Evolutionary conservation across 768 basidiomycete genomes (phyloP).

Genomic region (Tulasnella sp.): DNA sequence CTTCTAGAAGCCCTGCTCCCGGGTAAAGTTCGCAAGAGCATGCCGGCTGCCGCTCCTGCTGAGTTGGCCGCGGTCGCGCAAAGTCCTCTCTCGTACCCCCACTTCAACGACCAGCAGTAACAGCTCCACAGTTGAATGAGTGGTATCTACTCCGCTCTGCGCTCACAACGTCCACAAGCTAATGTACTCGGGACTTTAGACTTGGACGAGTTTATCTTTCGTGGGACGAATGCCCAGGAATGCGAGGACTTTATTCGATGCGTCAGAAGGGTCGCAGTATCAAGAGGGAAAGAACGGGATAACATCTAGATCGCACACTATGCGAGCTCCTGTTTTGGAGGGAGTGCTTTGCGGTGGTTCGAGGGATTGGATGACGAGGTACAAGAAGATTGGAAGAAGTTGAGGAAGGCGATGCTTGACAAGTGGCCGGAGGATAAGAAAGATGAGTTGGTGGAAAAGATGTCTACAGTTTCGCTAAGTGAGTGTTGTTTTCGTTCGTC

Average conservation of each 20-base stretch:
- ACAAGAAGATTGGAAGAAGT: neutral
- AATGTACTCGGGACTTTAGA: neutral
- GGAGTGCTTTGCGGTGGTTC: neutral
- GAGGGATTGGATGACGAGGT: neutral
- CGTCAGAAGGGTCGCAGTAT: neutral
- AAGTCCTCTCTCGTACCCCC: neutral
- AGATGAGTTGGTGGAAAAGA: neutral
- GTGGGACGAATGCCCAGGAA: neutral
- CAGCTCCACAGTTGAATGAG: neutral
- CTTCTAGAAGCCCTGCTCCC: neutral
- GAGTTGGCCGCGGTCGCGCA: neutral
- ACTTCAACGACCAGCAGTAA: neutral
- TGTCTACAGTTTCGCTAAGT: neutral
- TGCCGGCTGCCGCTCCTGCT: neutral
- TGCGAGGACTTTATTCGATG: neutral
- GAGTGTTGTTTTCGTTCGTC: too few relatives aligned
- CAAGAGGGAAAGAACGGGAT: neutral
- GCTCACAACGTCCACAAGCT: neutral
- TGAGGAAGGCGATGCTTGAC: constrained; percentile 1
- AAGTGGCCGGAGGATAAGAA: neutral
- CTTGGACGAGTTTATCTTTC: neutral
- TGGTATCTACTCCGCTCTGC: neutral
- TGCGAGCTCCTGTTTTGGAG: neutral
- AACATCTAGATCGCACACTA: neutral
- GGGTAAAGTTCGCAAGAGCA: neutral